phyloP scores from a whole-genome alignment of 306 rosid genomes.

The Lupinus albus region DNA sequence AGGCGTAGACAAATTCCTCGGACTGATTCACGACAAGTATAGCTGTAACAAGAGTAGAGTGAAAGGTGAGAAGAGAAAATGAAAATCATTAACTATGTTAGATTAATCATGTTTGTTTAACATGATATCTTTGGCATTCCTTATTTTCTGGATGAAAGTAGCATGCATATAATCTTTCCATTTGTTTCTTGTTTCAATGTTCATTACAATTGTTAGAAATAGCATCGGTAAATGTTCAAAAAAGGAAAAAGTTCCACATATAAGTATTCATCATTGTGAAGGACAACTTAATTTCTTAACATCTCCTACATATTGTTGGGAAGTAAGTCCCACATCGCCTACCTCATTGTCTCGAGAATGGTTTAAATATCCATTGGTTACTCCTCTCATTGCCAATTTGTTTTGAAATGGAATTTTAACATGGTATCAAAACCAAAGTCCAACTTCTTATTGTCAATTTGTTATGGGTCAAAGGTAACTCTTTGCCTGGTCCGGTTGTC shows the following conservation, averaged over 20 bases:
- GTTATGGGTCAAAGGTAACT: no score
- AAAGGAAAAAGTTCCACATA: background rate
- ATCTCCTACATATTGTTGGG: background rate
- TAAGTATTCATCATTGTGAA: background rate
- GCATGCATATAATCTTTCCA: no score
- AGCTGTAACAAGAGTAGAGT: constrained; percentile 43
- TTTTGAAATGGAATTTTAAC: no score
- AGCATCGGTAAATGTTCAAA: background rate
- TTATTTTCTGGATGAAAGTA: constrained; percentile 4
- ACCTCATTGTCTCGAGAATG: no score
- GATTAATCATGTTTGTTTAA: no score
- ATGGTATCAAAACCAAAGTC: no score
- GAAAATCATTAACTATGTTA: no score
- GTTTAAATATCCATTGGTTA: no score
- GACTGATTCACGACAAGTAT: constrained; percentile 60
- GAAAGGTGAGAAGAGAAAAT: background rate
- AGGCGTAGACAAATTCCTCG: constrained; percentile 63
- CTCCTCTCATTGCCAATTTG: no score
- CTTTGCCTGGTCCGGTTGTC: no score
- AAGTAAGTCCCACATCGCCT: no score
- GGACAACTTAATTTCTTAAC: constrained; percentile 1
- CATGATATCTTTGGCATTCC: background rate
- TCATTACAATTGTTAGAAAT: background rate
- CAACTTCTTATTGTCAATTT: no score
- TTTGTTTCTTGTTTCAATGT: constrained; percentile 4